Evolutionary conservation across 306 rosid species (phyloP).

Genomic region (Comarum palustre): DNA sequence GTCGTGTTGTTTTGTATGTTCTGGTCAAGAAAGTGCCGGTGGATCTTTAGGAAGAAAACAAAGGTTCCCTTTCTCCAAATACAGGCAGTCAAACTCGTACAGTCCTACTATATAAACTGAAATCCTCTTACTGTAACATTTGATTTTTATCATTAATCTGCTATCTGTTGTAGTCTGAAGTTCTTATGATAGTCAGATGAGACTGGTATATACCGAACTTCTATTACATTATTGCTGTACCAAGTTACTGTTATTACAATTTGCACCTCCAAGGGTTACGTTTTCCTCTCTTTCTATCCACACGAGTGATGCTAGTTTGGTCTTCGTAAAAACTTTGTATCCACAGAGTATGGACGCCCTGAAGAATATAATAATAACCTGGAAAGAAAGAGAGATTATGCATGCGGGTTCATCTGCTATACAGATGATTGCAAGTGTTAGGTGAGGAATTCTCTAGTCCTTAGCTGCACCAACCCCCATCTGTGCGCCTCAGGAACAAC

Average conservation of each 20-base stretch:
- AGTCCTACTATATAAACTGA: neutral
- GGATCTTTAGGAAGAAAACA: neutral
- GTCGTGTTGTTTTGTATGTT: conserved; percentile 69
- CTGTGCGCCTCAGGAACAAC: neutral
- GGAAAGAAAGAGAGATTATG: no score
- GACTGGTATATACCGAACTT: neutral
- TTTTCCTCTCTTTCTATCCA: neutral
- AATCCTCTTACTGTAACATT: neutral
- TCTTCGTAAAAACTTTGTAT: neutral
- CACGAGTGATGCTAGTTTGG: neutral
- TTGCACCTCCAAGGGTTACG: neutral
- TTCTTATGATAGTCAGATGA: neutral
- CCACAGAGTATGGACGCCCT: no score
- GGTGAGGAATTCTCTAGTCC: neutral
- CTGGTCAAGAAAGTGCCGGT: conserved; percentile 54
- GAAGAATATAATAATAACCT: no score
- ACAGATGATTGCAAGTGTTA: neutral
- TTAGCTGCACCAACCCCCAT: neutral
- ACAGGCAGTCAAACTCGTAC: neutral
- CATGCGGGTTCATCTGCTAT: no score
- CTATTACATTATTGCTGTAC: neutral
- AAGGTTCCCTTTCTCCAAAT: neutral
- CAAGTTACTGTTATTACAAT: neutral
- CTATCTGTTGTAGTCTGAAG: neutral
- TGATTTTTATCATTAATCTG: neutral